These are phyloP conservation scores for Fonsecaea erecta DNA, from an alignment of 2,329 filamentous ascomycete species.

Conservation along the genomic window DNA sequence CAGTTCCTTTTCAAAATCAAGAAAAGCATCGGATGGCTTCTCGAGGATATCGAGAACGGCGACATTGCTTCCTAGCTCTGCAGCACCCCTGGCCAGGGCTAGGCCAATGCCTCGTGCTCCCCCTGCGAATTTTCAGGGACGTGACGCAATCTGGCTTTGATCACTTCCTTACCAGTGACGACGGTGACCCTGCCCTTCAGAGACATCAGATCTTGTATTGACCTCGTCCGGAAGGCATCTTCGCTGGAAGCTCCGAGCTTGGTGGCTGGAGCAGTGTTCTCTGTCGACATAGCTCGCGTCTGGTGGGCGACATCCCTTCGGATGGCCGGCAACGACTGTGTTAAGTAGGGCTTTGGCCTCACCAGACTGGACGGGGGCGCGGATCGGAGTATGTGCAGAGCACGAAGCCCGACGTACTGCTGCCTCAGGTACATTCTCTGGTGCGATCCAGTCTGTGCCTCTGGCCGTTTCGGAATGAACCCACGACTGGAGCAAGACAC, in stretches of 20 bases:
- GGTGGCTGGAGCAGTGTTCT: constrained; percentile 9
- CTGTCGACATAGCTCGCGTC: constrained; percentile 6
- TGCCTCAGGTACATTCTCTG: constrained; percentile 1
- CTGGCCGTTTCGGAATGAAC: neutral
- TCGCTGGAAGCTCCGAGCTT: constrained; percentile 13
- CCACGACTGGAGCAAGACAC: neutral
- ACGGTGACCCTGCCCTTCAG: constrained; percentile 54
- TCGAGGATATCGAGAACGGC: constrained; percentile 32
- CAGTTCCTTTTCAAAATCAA: constrained; percentile 17
- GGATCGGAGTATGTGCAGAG: neutral
- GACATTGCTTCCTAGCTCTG: constrained; percentile 31
- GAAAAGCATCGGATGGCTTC: constrained; percentile 25
- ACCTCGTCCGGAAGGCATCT: constrained; percentile 10
- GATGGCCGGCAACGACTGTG: too few relatives aligned
- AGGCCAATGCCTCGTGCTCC: constrained; percentile 34
- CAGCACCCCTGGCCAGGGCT: constrained; percentile 28
- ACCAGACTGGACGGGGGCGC: neutral
- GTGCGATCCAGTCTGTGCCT: neutral
- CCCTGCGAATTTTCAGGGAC: constrained; percentile 11
- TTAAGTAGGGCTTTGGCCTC: neutral
- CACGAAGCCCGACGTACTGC: neutral
- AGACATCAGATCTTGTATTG: constrained; percentile 47
- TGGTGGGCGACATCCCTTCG: neutral
- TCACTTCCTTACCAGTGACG: constrained; percentile 46
- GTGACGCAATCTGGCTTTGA: neutral